These are phyloP conservation scores for Populus tomentosa DNA, from an alignment of 441 rosid genomes.

Conservation along the genomic window DNA sequence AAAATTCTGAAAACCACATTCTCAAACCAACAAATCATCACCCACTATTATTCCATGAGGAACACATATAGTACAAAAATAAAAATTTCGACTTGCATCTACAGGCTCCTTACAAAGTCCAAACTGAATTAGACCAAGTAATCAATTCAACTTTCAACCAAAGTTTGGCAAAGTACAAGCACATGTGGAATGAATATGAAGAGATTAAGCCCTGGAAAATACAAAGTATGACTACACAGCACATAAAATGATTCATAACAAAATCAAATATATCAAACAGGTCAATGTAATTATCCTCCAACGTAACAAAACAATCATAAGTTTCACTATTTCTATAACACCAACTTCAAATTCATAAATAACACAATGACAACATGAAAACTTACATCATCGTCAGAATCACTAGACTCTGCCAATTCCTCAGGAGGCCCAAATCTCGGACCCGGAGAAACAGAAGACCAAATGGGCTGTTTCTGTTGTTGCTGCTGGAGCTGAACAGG, in stretches of 20 bases:
- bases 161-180: neutral
- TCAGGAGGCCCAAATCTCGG: constrained; percentile 38
- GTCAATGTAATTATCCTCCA: no score
- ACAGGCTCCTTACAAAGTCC: neutral
- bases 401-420: constrained; percentile 63
- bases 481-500: constrained; percentile 14
- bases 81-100: neutral
- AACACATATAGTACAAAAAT: neutral
- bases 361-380: neutral
- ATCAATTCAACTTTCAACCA: neutral
- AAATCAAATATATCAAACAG: no score
- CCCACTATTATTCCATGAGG: neutral
- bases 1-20: neutral
- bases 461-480: constrained; percentile 33
- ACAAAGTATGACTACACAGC: neutral
- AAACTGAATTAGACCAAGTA: neutral
- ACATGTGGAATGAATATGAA: neutral
- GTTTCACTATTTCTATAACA: no score
- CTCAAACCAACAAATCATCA: neutral
- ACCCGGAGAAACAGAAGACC: constrained; percentile 53
- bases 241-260: no score
- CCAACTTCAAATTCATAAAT: neutral
- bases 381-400: constrained; percentile 68
- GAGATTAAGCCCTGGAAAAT: neutral
- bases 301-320: no score